A percentile compares a stretch with the other conserved stretches of the same genome.
Conservation (phyloP, 139 green algal species). For the Astrephomene gubernaculifera region DNA sequence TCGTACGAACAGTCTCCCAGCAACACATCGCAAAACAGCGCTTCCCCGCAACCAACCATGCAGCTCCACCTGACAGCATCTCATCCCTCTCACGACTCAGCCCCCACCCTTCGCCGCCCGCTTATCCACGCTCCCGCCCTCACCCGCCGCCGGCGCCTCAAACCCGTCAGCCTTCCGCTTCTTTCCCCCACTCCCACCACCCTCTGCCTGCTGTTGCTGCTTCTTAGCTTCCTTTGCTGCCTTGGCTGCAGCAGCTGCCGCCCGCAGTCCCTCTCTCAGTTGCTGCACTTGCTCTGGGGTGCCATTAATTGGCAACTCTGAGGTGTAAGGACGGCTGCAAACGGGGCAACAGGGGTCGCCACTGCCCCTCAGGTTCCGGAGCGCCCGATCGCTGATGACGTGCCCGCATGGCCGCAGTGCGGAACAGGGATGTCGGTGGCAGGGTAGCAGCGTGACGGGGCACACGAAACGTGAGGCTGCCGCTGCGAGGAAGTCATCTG, state of each 20-base stretch:
- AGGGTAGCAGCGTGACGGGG: constrained; percentile 22
- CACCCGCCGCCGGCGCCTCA: not conserved
- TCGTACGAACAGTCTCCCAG: no score
- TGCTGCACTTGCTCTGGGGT: constrained; percentile 2
- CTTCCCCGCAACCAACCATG: no score
- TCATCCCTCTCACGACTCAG: no score
- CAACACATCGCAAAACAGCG: no score
- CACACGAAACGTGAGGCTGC: not conserved
- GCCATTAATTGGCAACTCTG: not conserved
- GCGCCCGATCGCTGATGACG: constrained; percentile 22
- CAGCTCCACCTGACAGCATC: no score
- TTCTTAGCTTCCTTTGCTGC: not conserved
- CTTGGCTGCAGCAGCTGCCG: not conserved
- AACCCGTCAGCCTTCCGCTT: constrained; percentile 6
- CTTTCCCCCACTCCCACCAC: not conserved
- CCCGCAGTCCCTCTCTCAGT: not conserved
- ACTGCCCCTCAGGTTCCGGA: not conserved
- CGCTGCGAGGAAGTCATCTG: no score
- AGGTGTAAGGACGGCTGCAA: not conserved
- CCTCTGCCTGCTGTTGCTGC: not conserved
- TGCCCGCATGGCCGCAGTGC: constrained; percentile 39
- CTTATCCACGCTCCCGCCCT: no score
- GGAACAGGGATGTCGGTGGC: constrained; percentile 17
- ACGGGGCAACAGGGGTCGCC: constrained; percentile 3
- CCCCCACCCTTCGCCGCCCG: no score